Evolutionary conservation across 2,329 filamentous ascomycete species (phyloP).

Genomic region (Davidsoniella australis): DNA sequence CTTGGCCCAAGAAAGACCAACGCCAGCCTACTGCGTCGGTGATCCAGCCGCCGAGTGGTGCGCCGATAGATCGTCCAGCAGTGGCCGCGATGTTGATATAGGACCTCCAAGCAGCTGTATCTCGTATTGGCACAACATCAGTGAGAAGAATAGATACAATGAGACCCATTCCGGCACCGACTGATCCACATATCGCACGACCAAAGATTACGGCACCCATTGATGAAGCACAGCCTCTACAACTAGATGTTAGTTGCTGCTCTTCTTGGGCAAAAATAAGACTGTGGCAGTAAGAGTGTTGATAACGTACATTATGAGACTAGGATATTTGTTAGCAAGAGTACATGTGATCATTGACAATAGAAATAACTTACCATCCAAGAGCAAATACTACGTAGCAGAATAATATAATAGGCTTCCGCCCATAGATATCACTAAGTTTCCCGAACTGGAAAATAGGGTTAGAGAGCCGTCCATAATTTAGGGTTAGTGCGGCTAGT

Average conservation of each 20-base stretch:
- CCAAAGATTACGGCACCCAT: slow-evolving; percentile 34
- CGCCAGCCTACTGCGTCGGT: slow-evolving; percentile 51
- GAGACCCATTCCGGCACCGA: slow-evolving; percentile 32
- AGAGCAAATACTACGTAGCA: slow-evolving; percentile 18
- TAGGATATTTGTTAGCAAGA: not conserved
- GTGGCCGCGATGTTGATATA: slow-evolving; percentile 36
- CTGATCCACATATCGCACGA: slow-evolving; percentile 33
- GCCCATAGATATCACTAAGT: slow-evolving; percentile 18
- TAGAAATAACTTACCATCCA: slow-evolving; percentile 15
- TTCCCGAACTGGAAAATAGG: slow-evolving; percentile 17
- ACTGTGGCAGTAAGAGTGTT: not conserved
- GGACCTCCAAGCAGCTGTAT: slow-evolving; percentile 36
- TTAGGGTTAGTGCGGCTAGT: not conserved
- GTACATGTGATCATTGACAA: not conserved
- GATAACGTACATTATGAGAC: slow-evolving; percentile 5
- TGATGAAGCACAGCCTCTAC: slow-evolving; percentile 17
- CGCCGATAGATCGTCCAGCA: slow-evolving; percentile 32
- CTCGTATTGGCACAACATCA: slow-evolving; percentile 33
- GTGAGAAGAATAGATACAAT: slow-evolving; percentile 36
- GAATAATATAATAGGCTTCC: slow-evolving; percentile 16
- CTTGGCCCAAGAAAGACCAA: slow-evolving; percentile 47
- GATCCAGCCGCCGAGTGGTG: slow-evolving; percentile 41
- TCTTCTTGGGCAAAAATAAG: not conserved
- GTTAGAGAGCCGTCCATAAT: not conserved
- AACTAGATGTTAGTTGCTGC: slow-evolving; percentile 1